These are phyloP conservation scores for Simmondsia chinensis DNA, from an alignment of 148 eudicot species.

Conservation along the genomic window DNA sequence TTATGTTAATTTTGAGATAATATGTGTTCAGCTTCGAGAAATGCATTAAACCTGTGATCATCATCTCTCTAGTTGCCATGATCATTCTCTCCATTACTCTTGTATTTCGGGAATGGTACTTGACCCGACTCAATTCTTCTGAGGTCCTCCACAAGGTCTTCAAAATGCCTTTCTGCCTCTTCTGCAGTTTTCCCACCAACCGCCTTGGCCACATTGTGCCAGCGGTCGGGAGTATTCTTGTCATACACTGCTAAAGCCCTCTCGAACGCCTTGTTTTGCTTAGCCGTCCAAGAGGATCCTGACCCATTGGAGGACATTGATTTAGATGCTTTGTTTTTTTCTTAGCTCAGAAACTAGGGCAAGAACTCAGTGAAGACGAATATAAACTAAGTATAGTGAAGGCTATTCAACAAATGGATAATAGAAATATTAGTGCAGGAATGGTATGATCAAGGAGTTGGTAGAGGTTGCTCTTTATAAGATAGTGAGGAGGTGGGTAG, in stretches of 20 bases:
- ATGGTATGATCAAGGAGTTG: constrained; percentile 34
- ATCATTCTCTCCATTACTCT: constrained; percentile 2
- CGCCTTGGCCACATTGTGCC: constrained; percentile 48
- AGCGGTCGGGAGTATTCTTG: constrained; percentile 49
- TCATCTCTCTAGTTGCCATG: constrained; percentile 12
- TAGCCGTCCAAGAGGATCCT: constrained; percentile 28
- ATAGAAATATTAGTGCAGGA: background rate
- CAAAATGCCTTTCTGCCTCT: constrained; percentile 45
- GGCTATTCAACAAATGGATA: background rate
- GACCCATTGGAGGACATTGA: constrained; percentile 18
- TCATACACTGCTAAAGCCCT: constrained; percentile 50
- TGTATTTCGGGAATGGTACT: constrained; percentile 50
- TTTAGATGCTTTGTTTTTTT: constrained; percentile 18
- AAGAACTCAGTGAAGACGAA: background rate
- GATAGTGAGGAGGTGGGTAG: constrained; percentile 42
- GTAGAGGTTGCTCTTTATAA: constrained; percentile 41
- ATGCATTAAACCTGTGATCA: constrained; percentile 20
- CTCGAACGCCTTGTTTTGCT: constrained; percentile 55
- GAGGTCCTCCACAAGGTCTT: constrained; percentile 36
- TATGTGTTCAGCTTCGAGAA: no score
- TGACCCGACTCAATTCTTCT: constrained; percentile 36
- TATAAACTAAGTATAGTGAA: background rate
- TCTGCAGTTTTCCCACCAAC: constrained; percentile 43
- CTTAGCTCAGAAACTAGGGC: background rate
- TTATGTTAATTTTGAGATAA: no score